Evolutionary conservation across 2,329 filamentous ascomycete species (phyloP), one percentile per base, ranked within the genome.

Genomic region (Talaromyces sp.): DNA sequence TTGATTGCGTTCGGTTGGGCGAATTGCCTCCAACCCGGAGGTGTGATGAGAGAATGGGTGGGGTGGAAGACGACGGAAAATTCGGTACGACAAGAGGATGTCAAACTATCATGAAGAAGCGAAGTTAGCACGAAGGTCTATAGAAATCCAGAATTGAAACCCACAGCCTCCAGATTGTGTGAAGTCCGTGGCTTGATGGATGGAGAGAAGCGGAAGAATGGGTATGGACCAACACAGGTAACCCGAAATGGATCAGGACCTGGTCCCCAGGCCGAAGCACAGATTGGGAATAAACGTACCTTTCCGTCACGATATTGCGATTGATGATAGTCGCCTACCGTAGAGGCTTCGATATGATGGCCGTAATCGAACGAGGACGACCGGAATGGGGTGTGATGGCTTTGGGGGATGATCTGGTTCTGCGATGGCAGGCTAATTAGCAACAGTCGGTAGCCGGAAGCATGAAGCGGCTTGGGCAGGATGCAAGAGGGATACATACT

Each of bases 21-120:
- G 63, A 59, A 61, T 57, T 52, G 56, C 40, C 48, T 52, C 37
- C 53, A 53, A 13, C 63, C 43, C 11, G 35, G 48, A 33, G 48
- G 28, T 62, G 33, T 60, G 60, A 58, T 57, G 64, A 62, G 62
- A 58, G 48, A 37, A 31, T 40, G 64, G 66, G 68, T 56, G 56
- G 70, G 67, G 70, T 73, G 70, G 69, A 67, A 70, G 48, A 70
- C 59, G 68, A 64, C 66, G 68, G 68, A 69, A 61, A 73, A 52
- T 52, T 57, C 48, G 55, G 45, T 52, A 36, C 33, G 43, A 46
- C 39, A 53, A 56, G 22, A 37, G 45, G 28, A 59, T 28, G n/a
- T 22, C 50, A 22, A 45, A 56, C 52, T 52, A 52, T 35, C 17
- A 50, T n/a, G 10, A 19, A 17, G 3, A 9, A 43, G 33, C 19